Percentiles rank a stretch among this genome's conserved stretches.
phyloP scores from a whole-genome alignment of 371 early-diverging fungal genomes.

The Nosema muscidifuracis region DNA sequence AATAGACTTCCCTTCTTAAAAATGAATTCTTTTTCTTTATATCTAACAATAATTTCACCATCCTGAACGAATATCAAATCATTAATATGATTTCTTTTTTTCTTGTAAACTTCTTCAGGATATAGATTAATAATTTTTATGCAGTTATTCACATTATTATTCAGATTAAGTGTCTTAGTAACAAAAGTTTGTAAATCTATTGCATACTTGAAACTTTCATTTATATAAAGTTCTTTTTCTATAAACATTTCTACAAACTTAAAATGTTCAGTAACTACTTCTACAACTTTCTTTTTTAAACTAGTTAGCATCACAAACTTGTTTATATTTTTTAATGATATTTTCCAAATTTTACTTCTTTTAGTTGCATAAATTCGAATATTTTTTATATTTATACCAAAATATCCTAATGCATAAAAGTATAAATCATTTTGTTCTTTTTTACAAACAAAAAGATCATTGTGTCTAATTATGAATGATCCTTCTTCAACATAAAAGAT shows the following conservation, averaged over 20 bases:
- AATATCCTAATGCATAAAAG: conserved; percentile 6
- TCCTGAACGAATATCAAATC: not conserved
- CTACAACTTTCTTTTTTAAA: conserved; percentile 17
- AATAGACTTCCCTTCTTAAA: not conserved
- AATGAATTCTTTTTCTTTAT: not conserved
- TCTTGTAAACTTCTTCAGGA: not conserved
- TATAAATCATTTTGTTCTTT: conserved; percentile 13
- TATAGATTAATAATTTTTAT: not conserved
- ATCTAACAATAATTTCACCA: not conserved
- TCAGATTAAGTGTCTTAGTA: not conserved
- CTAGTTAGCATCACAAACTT: conserved; percentile 3
- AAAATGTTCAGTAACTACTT: conserved; percentile 3
- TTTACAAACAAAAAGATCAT: conserved; percentile 13
- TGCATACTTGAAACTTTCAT: not conserved
- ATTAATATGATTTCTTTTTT: not conserved
- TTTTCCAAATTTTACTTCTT: not conserved
- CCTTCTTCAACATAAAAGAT: conserved; percentile 18
- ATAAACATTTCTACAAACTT: not conserved
- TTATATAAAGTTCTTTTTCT: conserved; percentile 5
- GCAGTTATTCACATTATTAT: not conserved
- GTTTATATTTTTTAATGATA: not conserved
- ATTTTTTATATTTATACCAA: not conserved
- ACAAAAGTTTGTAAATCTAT: not conserved
- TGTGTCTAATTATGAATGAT: not conserved
- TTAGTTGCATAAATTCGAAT: not conserved